Conservation (phyloP, 352 stramenopile species). For the Globisporangium splendens region DNA sequence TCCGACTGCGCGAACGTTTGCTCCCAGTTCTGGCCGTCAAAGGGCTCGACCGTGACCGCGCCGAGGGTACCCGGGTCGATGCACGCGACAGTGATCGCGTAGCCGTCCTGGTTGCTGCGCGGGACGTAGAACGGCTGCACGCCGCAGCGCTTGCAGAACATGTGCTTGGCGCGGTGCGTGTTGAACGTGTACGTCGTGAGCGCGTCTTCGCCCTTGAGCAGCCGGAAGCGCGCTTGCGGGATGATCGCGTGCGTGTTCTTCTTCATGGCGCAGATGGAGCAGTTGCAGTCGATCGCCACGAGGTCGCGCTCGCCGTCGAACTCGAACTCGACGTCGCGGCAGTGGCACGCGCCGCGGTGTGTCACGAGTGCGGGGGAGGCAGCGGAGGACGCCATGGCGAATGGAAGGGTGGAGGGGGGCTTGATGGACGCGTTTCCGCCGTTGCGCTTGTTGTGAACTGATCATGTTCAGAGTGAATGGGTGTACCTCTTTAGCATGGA, state of each 20-base stretch:
- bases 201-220: conserved; percentile 38
- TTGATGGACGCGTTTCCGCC: too few relatives aligned
- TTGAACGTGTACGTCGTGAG: conserved; percentile 84
- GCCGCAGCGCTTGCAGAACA: conserved; percentile 78
- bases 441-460: too few relatives aligned
- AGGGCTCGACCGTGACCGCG: conserved; percentile 53
- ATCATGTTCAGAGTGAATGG: too few relatives aligned
- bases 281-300: conserved; percentile 77
- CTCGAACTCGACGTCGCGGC: conserved; percentile 61
- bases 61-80: conserved; percentile 47
- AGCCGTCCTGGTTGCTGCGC: conserved; percentile 75
- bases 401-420: too few relatives aligned
- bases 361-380: conserved; percentile 13
- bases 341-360: conserved; percentile 69
- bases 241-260: conserved; percentile 74
- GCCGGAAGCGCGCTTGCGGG: conserved; percentile 43
- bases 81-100: conserved; percentile 72
- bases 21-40: conserved; percentile 81
- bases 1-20: conserved; percentile 26
- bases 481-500: too few relatives aligned
- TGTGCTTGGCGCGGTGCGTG: conserved; percentile 69
- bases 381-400: too few relatives aligned
- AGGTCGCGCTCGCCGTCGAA: conserved; percentile 55
- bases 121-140: conserved; percentile 82
- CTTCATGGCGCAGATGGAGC: conserved; percentile 82